Percentiles rank a stretch among this genome's conserved stretches.
Conservation (phyloP, 768 basidiomycete genomes). For the Boletales sp. region DNA sequence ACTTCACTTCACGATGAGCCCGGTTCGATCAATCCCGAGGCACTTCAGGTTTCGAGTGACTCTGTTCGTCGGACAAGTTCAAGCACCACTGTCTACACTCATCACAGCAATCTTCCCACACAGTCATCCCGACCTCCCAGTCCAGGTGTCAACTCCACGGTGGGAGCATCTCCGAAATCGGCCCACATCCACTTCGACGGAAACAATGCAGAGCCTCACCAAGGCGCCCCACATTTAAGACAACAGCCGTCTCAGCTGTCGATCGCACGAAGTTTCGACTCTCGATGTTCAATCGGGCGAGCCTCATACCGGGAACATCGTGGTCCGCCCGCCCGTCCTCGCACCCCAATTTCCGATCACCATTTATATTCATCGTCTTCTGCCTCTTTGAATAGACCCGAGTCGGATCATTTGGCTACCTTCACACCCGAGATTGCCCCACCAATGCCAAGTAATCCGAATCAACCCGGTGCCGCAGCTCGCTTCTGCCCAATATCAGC, state of each 20-base stretch:
- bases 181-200: not conserved
- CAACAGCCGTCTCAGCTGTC: conserved; percentile 14
- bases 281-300: conserved; percentile 20
- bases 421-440: not conserved
- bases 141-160: no score
- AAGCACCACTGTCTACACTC: not conserved
- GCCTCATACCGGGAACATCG: conserved; percentile 19
- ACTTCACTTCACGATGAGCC: conserved; percentile 19
- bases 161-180: not conserved
- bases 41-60: not conserved
- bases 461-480: conserved; percentile 2
- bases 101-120: not conserved
- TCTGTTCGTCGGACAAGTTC: conserved; percentile 1
- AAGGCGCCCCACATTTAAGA: not conserved
- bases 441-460: conserved; percentile 4
- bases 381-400: not conserved
- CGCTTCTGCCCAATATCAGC: conserved; percentile 17
- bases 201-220: not conserved
- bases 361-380: not conserved
- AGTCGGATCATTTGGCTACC: not conserved
- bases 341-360: conserved; percentile 4
- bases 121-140: no score
- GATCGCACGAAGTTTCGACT: conserved; percentile 13
- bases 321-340: conserved; percentile 12
- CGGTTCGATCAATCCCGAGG: not conserved